Conservation (phyloP, 2,329 filamentous ascomycete genomes). For the Emergomyces pasteurianus region DNA sequence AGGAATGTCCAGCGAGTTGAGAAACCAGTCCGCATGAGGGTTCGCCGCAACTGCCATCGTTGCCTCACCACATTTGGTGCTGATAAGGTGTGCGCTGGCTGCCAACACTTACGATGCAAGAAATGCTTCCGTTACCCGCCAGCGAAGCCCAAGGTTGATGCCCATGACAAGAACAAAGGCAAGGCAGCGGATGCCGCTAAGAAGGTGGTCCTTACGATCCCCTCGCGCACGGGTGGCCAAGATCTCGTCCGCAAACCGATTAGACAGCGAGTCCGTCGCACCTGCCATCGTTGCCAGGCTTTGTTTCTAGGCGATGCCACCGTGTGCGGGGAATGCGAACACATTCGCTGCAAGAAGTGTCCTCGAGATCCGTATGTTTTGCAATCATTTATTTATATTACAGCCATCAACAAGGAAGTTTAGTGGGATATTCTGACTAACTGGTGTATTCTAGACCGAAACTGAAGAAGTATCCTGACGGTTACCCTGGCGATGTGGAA, state of each 20-base stretch:
- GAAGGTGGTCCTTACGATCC: conserved; percentile 40
- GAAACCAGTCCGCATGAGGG: conserved; percentile 36
- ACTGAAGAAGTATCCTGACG: conserved; percentile 32
- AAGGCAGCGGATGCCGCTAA: conserved; percentile 19
- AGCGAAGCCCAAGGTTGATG: conserved; percentile 50
- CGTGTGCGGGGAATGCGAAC: conserved; percentile 56
- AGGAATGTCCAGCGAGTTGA: conserved; percentile 30
- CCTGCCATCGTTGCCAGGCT: conserved; percentile 61
- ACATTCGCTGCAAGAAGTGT: conserved; percentile 67
- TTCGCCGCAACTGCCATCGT: conserved; percentile 57
- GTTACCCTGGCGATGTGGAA: conserved; percentile 34
- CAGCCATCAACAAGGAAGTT: too few species aligned
- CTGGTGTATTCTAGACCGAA: conserved; percentile 21
- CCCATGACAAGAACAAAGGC: conserved; percentile 29
- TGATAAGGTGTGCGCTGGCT: conserved; percentile 62
- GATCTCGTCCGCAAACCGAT: conserved; percentile 61
- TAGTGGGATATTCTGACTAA: too few species aligned
- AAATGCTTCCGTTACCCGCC: conserved; percentile 65
- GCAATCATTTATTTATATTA: too few species aligned
- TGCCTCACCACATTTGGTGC: conserved; percentile 64
- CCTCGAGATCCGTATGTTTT: conserved; percentile 65
- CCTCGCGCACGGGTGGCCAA: conserved; percentile 54
- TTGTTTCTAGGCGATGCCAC: conserved; percentile 50
- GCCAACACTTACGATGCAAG: conserved; percentile 69
- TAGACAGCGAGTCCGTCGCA: conserved; percentile 60